Conservation (phyloP, 83 land plant species). For the Picea mariana region DNA sequence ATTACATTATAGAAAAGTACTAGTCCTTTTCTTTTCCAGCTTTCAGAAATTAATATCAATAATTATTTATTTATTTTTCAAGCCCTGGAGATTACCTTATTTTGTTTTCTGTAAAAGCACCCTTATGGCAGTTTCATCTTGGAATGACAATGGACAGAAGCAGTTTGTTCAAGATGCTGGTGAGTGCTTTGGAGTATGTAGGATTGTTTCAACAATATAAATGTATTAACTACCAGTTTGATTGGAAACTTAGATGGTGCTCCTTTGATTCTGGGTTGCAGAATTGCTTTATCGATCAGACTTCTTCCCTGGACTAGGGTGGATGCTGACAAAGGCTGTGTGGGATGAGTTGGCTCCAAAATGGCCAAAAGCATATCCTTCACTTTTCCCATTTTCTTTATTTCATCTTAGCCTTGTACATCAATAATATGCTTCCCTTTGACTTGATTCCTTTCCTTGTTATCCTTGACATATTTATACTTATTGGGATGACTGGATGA, state of each 20-base stretch:
- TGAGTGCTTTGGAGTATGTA: slow-evolving; percentile 29
- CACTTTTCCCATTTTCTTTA: background rate
- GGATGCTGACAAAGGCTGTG: slow-evolving; percentile 85
- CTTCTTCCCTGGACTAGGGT: slow-evolving; percentile 99
- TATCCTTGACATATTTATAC: slow-evolving; percentile 74
- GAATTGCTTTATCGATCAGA: slow-evolving; percentile 93
- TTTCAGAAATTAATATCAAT: background rate
- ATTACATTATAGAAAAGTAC: background rate
- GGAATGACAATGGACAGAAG: slow-evolving; percentile 99
- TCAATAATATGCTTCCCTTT: background rate
- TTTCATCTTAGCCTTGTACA: background rate
- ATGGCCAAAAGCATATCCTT: slow-evolving; percentile 99
- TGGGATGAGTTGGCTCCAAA: slow-evolving; percentile 96
- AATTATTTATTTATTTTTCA: background rate
- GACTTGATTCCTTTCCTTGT: background rate
- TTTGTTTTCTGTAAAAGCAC: slow-evolving; percentile 27
- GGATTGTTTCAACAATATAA: background rate
- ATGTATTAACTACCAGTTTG: background rate
- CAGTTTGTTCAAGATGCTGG: slow-evolving; percentile 96
- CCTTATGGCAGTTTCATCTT: slow-evolving; percentile 95
- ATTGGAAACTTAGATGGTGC: slow-evolving; percentile 6
- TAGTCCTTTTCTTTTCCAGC: slow-evolving; percentile 2
- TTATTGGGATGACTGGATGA: slow-evolving; percentile 99
- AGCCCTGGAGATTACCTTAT: background rate
- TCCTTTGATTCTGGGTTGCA: slow-evolving; percentile 27